Conservation (phyloP, 495 filamentous ascomycete species). For the Aspergillus taichungensis region DNA sequence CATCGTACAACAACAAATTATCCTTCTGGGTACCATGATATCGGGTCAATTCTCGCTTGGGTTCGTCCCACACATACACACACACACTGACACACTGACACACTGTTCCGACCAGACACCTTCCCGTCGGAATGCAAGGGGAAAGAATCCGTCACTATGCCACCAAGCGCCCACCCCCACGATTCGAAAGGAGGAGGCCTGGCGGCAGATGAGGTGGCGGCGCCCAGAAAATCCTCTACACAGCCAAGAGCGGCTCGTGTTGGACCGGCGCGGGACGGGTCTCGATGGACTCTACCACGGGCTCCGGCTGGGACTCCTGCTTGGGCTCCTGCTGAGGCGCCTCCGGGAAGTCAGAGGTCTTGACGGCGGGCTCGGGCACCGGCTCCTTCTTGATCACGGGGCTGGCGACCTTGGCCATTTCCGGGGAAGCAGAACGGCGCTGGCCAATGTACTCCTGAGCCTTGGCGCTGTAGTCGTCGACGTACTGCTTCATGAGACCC, state of each 20-base stretch:
- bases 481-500: slow-evolving; percentile 67
- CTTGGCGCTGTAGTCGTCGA: slow-evolving; percentile 76
- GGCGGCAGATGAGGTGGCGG: background rate
- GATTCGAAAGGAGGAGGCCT: slow-evolving; percentile 1
- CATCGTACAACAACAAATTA: slow-evolving; percentile 14
- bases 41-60: slow-evolving; percentile 1
- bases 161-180: background rate
- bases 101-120: background rate
- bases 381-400: slow-evolving; percentile 37
- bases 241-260: slow-evolving; percentile 30
- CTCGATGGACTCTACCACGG: slow-evolving; percentile 24
- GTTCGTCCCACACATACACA: slow-evolving; percentile 4
- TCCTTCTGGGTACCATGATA: slow-evolving; percentile 2
- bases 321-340: slow-evolving; percentile 54
- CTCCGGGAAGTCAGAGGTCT: slow-evolving; percentile 52
- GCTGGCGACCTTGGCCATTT: slow-evolving; percentile 30
- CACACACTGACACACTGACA: slow-evolving; percentile 1
- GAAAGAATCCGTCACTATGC: too few relatives aligned
- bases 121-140: too few relatives aligned
- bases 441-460: slow-evolving; percentile 63
- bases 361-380: slow-evolving; percentile 43
- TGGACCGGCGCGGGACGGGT: slow-evolving; percentile 13
- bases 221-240: slow-evolving; percentile 11
- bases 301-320: slow-evolving; percentile 22
- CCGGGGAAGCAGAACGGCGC: slow-evolving; percentile 41